Base-by-base conservation (phyloP, 2,329 filamentous ascomycete genomes). In the Colletotrichum tamarilloi region DNA sequence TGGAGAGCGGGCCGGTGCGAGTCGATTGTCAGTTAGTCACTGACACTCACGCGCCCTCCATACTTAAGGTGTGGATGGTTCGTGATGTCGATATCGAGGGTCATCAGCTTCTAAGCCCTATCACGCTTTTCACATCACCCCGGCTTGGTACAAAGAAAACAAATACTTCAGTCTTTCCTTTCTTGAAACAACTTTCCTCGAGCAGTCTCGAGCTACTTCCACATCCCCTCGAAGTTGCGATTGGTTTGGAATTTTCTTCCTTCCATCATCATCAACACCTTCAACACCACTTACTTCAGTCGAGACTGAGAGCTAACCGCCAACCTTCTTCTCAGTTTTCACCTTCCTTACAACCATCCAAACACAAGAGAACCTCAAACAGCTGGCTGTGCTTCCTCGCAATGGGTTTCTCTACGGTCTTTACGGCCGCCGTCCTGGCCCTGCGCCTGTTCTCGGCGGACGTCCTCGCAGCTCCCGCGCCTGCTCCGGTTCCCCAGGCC, bases 371-470 rank as follows among this genome's bases (percentile, higher is more conserved):
- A 68, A 74, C 74, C 77, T 77, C 26, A n/a, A 71, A 49, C 77
- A 79, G 78, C 79, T 82, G 81, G 80, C 77, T 80, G 80, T 82
- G 78, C 75, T 73, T 79, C 75, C 73, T 79, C 79, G 83, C 80
- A 77, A 87, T 86, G 85, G 85, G 84, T 70, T 81, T 87, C 69
- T 81, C 84, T 62, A 82, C 82, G 64, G 74, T 86, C 74, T 74
- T 86, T 73, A 83, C 84, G 67, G 79, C 84, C 70, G 81, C 82
- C 52, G 76, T 88, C 5, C 69, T 87, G 81, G 85, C 85, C 74
- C 75, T 86, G 76, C 80, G 84, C 79, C 83, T 87, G 72, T 80
- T 84, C 62, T 78, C 82, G 24, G 77, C 80, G 38, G 77, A 80
- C 5, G 77, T 78, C 14, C 75, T 78, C 24, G 84, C 83, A 24